A percentile compares a stretch with the other conserved stretches of the same genome.
phyloP scores from a whole-genome alignment of 805 yeast species.

The Soucietia sequanensis region DNA sequence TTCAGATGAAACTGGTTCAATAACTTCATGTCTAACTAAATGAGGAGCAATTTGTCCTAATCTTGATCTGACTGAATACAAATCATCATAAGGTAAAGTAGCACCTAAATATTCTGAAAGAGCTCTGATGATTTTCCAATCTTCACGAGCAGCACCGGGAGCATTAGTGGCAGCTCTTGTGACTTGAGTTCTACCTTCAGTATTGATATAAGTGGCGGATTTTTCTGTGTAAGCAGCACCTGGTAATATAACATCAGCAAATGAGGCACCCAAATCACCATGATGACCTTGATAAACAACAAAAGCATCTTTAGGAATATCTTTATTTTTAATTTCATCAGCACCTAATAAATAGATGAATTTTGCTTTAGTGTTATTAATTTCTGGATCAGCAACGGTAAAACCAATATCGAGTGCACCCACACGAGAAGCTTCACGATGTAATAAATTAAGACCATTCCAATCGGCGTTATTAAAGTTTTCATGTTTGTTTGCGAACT shows the following conservation, averaged over 20 bases:
- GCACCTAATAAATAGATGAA: constrained; percentile 81
- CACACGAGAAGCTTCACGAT: constrained; percentile 83
- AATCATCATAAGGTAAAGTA: constrained; percentile 74
- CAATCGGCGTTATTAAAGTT: constrained; percentile 70
- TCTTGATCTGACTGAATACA: constrained; percentile 64
- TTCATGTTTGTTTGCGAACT: constrained; percentile 52
- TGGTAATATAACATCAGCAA: constrained; percentile 84
- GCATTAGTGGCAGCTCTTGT: constrained; percentile 86
- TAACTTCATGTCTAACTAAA: constrained; percentile 68
- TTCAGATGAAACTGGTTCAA: constrained; percentile 65
- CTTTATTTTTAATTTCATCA: constrained; percentile 68
- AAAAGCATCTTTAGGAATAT: constrained; percentile 80
- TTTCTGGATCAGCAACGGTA: constrained; percentile 48
- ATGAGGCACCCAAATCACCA: constrained; percentile 85
- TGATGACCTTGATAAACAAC: constrained; percentile 91
- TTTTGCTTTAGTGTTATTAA: constrained; percentile 56
- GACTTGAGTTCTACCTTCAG: constrained; percentile 84
- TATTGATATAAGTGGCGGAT: constrained; percentile 79
- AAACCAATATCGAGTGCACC: constrained; percentile 88
- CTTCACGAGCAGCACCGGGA: constrained; percentile 89
- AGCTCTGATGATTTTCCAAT: constrained; percentile 86
- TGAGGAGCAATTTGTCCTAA: constrained; percentile 79
- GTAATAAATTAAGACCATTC: constrained; percentile 80
- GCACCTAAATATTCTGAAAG: constrained; percentile 72
- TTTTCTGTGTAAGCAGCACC: constrained; percentile 90